Evolutionary conservation across 768 basidiomycete species (phyloP), one percentile per base, ranked within the genome.

Genomic region (Boletus pseudopeckii): DNA sequence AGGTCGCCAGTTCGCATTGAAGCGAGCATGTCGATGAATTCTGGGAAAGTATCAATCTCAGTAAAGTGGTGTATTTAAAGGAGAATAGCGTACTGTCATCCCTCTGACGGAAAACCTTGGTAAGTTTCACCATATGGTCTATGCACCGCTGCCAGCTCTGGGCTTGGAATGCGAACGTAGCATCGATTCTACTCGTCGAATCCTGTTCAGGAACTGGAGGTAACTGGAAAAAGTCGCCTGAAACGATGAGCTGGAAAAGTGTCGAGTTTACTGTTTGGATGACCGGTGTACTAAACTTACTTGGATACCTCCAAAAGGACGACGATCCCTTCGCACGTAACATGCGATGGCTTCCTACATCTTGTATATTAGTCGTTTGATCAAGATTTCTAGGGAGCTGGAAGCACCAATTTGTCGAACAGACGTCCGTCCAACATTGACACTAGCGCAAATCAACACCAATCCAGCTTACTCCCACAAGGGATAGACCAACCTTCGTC

Each of bases 1-100:
- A 98, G 72, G 14, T 64, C 70, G 1, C 96, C 97, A 57, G 90
- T 95, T 24, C 97, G 84, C 94, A 98, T 98, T 63, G 97, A 94
- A 65, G 98, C 98, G 45, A 98, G 76, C 92, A 98, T 98, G 63
- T 92, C 80, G 42, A 99, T 82, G 64, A 99, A 98, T 43, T 79
- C 93, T 93, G 63, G 8, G 30, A 33, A 39, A 15, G 15, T 14
- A 18, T 59, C 22, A 42, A 26, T 39, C 28, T n/a, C 36, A 37
- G 38, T 17, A n/a, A 41, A 17, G 47, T 13, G 11, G 11, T 14
- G 11, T 30, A 6, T 48, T 2, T 3, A 28, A 47, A 32, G 15
- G 11, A 33, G 45, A 26, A 54, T 8, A 5, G 42, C 60, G 32
- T 54, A 80, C 81, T 67, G 43, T 78, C 72, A 61, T 89, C 85